Conservation (phyloP, 2,329 filamentous ascomycete species). For the Thielaviopsis musarum region DNA sequence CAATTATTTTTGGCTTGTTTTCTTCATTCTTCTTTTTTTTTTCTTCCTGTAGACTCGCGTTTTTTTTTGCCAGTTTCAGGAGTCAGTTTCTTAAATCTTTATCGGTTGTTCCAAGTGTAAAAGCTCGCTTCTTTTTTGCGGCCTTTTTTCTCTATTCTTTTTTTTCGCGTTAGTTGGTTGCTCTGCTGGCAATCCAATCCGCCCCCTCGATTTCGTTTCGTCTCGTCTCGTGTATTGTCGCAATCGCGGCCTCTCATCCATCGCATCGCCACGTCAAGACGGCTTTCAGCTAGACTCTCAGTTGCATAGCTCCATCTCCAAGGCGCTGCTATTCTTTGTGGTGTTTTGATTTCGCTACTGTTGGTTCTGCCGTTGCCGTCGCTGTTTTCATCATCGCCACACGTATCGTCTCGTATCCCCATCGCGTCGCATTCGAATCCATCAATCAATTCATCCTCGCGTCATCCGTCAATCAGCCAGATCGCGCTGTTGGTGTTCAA, state of each 20-base stretch:
- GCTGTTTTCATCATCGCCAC: neutral
- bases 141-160: neutral
- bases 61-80: neutral
- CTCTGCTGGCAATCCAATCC: neutral
- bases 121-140: neutral
- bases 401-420: neutral
- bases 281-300: neutral
- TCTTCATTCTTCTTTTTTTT: neutral
- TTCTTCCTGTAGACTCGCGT: neutral
- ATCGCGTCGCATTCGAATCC: neutral
- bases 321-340: neutral
- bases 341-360: neutral
- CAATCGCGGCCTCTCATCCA: neutral
- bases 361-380: neutral
- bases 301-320: neutral
- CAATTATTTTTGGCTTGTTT: neutral
- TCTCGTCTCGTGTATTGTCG: neutral
- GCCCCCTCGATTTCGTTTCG: neutral
- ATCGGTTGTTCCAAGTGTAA: too few relatives aligned
- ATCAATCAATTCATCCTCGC: neutral
- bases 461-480: neutral
- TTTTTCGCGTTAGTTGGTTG: neutral
- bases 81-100: neutral
- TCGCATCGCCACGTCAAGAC: neutral
- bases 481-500: neutral